Conservation (phyloP, 2,329 filamentous ascomycete species). For the Tolypocladium endophyticum region DNA sequence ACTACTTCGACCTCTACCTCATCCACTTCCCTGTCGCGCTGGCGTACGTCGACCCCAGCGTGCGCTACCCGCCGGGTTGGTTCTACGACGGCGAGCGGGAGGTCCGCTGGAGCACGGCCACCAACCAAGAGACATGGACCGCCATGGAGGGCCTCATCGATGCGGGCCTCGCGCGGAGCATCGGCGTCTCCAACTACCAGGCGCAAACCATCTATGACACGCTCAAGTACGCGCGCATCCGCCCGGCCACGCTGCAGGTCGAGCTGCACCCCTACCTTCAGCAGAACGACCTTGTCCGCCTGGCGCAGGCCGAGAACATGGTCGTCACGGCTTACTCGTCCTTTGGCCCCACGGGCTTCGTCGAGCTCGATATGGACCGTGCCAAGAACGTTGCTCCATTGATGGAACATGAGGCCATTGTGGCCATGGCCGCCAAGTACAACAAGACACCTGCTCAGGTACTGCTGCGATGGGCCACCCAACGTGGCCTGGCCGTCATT, state of each 20-base stretch:
- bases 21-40: constrained; percentile 84
- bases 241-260: constrained; percentile 71
- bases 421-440: constrained; percentile 56
- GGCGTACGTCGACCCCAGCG: constrained; percentile 71
- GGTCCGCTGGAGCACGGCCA: constrained; percentile 55
- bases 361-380: constrained; percentile 61
- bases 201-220: constrained; percentile 68
- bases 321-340: constrained; percentile 74
- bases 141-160: constrained; percentile 69
- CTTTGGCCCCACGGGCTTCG: constrained; percentile 70
- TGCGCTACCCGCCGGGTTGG: constrained; percentile 75
- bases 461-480: constrained; percentile 77
- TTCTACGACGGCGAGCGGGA: constrained; percentile 51
- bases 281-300: constrained; percentile 59
- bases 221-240: constrained; percentile 64
- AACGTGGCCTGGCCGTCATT: constrained; percentile 71
- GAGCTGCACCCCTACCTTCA: constrained; percentile 86
- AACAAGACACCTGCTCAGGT: constrained; percentile 37
- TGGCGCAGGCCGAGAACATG: constrained; percentile 60
- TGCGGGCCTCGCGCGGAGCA: constrained; percentile 57
- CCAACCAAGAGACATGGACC: constrained; percentile 72
- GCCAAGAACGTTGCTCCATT: constrained; percentile 52
- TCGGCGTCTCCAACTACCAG: constrained; percentile 80
- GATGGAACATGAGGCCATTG: constrained; percentile 59
- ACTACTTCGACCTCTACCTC: constrained; percentile 85